phyloP scores from a whole-genome alignment of 1,284 basidiomycete species.

The Rhodotorula sp. region DNA sequence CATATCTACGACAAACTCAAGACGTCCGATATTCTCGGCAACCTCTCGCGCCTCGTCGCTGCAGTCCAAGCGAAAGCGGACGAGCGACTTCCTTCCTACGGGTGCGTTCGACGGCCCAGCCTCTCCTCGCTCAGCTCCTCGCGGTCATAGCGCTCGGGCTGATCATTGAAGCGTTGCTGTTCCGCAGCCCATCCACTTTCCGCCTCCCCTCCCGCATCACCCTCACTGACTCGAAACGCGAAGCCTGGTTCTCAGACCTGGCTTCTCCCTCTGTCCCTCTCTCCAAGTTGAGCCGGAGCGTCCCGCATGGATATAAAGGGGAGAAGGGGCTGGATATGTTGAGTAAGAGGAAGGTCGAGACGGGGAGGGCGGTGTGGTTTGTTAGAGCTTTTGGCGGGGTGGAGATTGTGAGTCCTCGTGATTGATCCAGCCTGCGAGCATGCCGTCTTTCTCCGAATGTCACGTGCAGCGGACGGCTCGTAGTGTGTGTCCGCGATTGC shows the following conservation, averaged over 20 bases:
- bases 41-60: slow-evolving; percentile 74
- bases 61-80: slow-evolving; percentile 66
- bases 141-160: too few relatives aligned
- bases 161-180: background rate
- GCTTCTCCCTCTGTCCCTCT: slow-evolving; percentile 85
- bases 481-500: too few relatives aligned
- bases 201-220: slow-evolving; percentile 84
- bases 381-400: slow-evolving; percentile 90
- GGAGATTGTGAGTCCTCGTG: slow-evolving; percentile 59
- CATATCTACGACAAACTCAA: slow-evolving; percentile 55
- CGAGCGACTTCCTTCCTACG: slow-evolving; percentile 47
- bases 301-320: slow-evolving; percentile 90
- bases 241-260: slow-evolving; percentile 86
- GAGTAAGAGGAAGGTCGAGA: slow-evolving; percentile 73
- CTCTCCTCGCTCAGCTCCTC: too few relatives aligned
- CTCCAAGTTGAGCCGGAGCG: slow-evolving; percentile 76
- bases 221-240: slow-evolving; percentile 80
- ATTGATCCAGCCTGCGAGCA: background rate
- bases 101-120: slow-evolving; percentile 33
- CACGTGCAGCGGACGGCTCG: background rate
- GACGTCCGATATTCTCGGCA: slow-evolving; percentile 56
- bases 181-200: slow-evolving; percentile 55
- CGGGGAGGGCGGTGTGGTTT: slow-evolving; percentile 91
- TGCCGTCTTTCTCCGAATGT: background rate
- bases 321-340: slow-evolving; percentile 88